phyloP scores from a whole-genome alignment of 148 eudicot genomes.

The Rhododendron vialii region DNA sequence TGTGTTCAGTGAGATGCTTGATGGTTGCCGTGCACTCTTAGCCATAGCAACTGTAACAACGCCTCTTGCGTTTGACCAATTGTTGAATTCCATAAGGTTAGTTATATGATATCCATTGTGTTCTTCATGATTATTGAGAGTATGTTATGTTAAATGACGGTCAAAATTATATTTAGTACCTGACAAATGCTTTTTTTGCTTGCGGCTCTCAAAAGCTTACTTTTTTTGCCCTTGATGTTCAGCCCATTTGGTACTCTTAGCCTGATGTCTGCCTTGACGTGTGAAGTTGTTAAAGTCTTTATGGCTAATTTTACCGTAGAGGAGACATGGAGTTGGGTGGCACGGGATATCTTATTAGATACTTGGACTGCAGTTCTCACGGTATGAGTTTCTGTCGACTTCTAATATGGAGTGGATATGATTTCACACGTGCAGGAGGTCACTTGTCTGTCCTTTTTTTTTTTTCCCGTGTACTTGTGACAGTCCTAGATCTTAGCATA shows the following conservation, averaged over 20 bases:
- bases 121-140: background rate
- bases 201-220: background rate
- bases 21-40: conserved; percentile 94
- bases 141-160: background rate
- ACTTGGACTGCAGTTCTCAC: conserved; percentile 85
- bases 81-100: conserved; percentile 78
- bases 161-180: background rate
- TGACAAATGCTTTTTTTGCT: background rate
- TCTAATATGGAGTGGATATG: background rate
- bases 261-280: conserved; percentile 78
- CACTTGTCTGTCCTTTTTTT: background rate
- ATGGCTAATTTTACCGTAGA: conserved; percentile 64
- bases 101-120: conserved; percentile 13
- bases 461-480: background rate
- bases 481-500: background rate
- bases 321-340: conserved; percentile 97
- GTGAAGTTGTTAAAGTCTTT: conserved; percentile 75
- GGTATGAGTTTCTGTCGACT: conserved; percentile 35
- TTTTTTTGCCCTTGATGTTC: conserved; percentile 20
- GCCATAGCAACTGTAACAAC: conserved; percentile 74
- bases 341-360: conserved; percentile 93
- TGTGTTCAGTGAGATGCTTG: conserved; percentile 85
- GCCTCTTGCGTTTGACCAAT: conserved; percentile 66
- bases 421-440: background rate
- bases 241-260: conserved; percentile 90